phyloP scores from a whole-genome alignment of 1,139 yeast species.

The Wickerhamiella pararugosa region DNA sequence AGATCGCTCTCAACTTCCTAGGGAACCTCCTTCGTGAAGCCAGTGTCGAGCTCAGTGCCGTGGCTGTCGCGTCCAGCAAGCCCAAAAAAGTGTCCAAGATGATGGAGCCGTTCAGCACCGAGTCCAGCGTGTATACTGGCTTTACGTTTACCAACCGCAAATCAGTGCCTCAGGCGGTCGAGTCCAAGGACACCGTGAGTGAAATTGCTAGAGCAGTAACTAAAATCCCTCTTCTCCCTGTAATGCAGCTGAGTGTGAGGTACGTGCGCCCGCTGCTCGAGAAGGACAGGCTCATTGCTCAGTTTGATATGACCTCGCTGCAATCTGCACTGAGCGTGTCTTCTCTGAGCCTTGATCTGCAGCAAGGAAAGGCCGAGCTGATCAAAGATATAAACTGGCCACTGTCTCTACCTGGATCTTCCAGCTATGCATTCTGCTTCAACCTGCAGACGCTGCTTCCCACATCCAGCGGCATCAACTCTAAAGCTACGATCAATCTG shows the following conservation, averaged over 20 bases:
- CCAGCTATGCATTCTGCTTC: slow-evolving; percentile 12
- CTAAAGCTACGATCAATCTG: slow-evolving; percentile 4
- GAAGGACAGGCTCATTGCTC: slow-evolving; percentile 16
- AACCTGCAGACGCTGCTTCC: slow-evolving; percentile 11
- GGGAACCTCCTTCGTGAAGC: neutral
- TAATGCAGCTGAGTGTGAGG: slow-evolving; percentile 12
- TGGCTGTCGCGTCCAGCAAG: neutral
- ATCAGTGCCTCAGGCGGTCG: neutral
- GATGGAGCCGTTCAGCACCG: neutral
- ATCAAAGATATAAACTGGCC: slow-evolving; percentile 11
- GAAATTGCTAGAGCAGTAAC: slow-evolving; percentile 1
- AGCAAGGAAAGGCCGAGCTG: slow-evolving; percentile 12
- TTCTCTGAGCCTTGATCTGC: slow-evolving; percentile 9
- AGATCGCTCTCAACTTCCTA: neutral
- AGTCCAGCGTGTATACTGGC: too few relatives aligned
- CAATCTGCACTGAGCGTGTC: slow-evolving; percentile 6
- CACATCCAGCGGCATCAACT: neutral
- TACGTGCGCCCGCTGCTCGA: slow-evolving; percentile 16
- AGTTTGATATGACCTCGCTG: slow-evolving; percentile 12
- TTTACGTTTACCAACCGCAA: neutral
- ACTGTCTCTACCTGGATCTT: slow-evolving; percentile 8
- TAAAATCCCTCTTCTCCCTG: slow-evolving; percentile 1
- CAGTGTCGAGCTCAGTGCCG: slow-evolving; percentile 1
- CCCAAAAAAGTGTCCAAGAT: neutral
- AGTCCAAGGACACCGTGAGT: neutral